Evolutionary conservation across 1,284 basidiomycete genomes (phyloP), one percentile per base, ranked within the genome.

Genomic region (Boletus smithii): DNA sequence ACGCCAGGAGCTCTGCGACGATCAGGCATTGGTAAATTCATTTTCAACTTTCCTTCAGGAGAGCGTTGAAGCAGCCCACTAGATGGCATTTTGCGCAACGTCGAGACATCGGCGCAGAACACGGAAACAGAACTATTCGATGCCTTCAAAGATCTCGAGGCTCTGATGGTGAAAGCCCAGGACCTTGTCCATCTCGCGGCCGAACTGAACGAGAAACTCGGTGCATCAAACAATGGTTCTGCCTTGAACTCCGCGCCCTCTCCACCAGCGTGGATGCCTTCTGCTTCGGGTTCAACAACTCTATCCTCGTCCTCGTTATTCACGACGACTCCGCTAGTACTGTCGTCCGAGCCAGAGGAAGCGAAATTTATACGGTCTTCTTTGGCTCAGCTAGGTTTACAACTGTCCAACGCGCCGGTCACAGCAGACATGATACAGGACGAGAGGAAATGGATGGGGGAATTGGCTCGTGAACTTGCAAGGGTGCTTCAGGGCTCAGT

Each of bases 131-230:
- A 84, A 53, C 83, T 98, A 74, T 77, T 80, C 38, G 81, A 84
- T 56, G 90, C 94, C 0, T 77, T 99, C 42, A 77, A 83, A 56
- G 95, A 98, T 62, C 77, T 99, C 20, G 92, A 98, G 62, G 87
- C 89, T 1, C 74, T 99, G 34, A 95, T 91, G 88, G 74, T 87
- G 42, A 91, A 94, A 65, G 94, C 95, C 0, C 88, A 85, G 56
- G 90, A 94, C 57, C 97, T 99, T 87, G 94, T 91, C 45, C 80
- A 81, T 33, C 78, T 97, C 23, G 94, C 95, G 1, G 86, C 86
- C 52, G 85, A 91, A 40, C 80, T 98, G 54, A 95, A 92, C 63
- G 81, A 89, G 51, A 89, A 85, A 53, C 75, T 97, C 9, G 85
- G 84, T 8, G 76, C 79, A 4, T 69, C 83, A 17, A 66, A 67